Evolutionary conservation across 1,284 basidiomycete species (phyloP), one percentile per base, ranked within the genome.

Genomic region (Anthracocystis setariae): DNA sequence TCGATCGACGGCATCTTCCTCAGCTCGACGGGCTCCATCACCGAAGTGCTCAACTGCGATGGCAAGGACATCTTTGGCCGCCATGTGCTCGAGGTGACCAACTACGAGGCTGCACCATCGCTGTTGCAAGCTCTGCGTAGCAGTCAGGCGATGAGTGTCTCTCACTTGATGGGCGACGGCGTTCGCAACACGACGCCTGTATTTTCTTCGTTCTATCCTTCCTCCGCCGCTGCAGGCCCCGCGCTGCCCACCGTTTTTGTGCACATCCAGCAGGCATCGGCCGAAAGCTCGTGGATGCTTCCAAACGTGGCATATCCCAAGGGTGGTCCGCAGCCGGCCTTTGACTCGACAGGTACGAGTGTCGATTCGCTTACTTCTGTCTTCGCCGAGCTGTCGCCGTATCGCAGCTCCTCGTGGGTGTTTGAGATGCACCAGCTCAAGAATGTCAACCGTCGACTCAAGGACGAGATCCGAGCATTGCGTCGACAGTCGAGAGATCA

Each of bases 341-440:
- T 74, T 33, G 69, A 75, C 40, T 43, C 62, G 20, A 70, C 69
- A 1, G 61, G 62, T 7, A 69, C 62, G 10, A 64, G 66, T 43
- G 59, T 70, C 46, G 67, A 66, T 47, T 70, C 72, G 49, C 60
- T 71, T 20, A 60, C 55, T 0, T 76, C 73, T 13, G 78, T 80
- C 21, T 80, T 80, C 61, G 75, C 71, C 33, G 78, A 80, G 50
- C 50, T 80, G 37, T 73, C 75, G 18, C 75, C 78, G 23, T 63
- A 73, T 23, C 73, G 75, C 40, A 66, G 64, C 55, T 66, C 60
- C 24, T 73, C 68, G 18, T 79, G 77, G 77, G 70, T 77, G 23
- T 80, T 77, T 29, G 78, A 80, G 62, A 74, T 80, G 54, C 78
- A 80, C 42, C 75, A 77, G 63, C 73, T 80, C 49, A 77, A 79